These are phyloP conservation scores for Gyrodon lividus DNA, from an alignment of 768 basidiomycete species.

Conservation along the genomic window DNA sequence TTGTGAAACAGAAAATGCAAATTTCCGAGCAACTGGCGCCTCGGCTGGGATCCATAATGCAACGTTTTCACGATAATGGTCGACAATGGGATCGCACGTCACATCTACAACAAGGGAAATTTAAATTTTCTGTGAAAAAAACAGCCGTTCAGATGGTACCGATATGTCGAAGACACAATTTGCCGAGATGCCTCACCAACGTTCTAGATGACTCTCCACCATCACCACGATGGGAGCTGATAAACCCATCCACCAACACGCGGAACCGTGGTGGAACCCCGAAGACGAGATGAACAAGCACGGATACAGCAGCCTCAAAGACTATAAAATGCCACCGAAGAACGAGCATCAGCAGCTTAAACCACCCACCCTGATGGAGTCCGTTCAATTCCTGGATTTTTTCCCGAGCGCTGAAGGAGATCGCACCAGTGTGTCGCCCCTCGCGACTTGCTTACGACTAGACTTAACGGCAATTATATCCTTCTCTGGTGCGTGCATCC, in stretches of 20 bases:
- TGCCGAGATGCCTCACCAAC: conserved; percentile 25
- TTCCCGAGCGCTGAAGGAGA: background rate
- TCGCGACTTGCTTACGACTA: background rate
- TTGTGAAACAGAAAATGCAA: conserved; percentile 1
- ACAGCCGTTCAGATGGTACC: conserved; percentile 19
- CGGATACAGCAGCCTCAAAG: conserved; percentile 13
- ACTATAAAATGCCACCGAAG: conserved; percentile 25
- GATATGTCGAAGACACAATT: conserved; percentile 27
- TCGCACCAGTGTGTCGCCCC: background rate
- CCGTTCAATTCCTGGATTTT: conserved; percentile 5
- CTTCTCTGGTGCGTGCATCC: conserved; percentile 17
- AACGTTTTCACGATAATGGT: conserved; percentile 10
- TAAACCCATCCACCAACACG: conserved; percentile 19
- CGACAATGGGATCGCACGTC: conserved; percentile 19
- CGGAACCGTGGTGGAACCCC: conserved; percentile 6
- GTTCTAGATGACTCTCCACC: conserved; percentile 20
- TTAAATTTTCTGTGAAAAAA: conserved; percentile 25
- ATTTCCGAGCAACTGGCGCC: conserved; percentile 10
- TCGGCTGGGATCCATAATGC: conserved; percentile 8
- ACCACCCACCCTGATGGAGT: conserved; percentile 1
- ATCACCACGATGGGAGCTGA: conserved; percentile 26
- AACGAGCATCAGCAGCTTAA: conserved; percentile 16
- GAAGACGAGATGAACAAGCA: conserved; percentile 12
- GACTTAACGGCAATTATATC: background rate
- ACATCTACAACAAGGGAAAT: conserved; percentile 18